Evolutionary conservation across 2,329 filamentous ascomycete genomes (phyloP), one percentile per base, ranked within the genome.

Genomic region (Phaeosphaeriaceae sp.): DNA sequence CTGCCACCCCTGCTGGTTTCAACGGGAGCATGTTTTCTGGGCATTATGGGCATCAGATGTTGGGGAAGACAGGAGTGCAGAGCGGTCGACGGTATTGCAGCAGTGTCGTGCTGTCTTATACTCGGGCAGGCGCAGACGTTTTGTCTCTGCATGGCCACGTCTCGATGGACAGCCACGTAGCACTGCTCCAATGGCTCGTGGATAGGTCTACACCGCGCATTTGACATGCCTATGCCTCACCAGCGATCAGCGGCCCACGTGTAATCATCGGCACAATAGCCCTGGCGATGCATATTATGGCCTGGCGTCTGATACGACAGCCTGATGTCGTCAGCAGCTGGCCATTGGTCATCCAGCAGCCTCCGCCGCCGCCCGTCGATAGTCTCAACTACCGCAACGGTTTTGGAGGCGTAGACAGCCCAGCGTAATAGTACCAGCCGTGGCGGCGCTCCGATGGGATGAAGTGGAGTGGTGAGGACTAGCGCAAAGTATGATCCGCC

Each of bases 221-320:
- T 44, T 19, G 47, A 70, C 66, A 66, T 65, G n/a, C 36, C 36
- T 66, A 66, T 65, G n/a, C 36, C 36, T n/a, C 36, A n/a, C 36
- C 36, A 40, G 36, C 36, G 36, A 40, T 40, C 36, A 40, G 36
- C 36, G 17, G 36, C 36, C 36, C 36, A 15, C 42, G 17, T 44
- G 42, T 22, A 67, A 61, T 60, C 54, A 53, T 60, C 56, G 65
- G 58, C 62, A 66, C 17, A n/a, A n/a, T 17, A 15, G 36, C 15
- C 36, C 36, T 40, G 36, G 31, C 36, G n/a, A n/a, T 40, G n/a
- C 36, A 40, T 40, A 17, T 40, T 40, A n/a, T n/a, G 36, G 15
- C 11, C 36, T 17, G 36, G 36, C 36, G 36, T 40, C 36, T 40
- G 36, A 17, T 40, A 40, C 36, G 36, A 40, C 36, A 40, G 36